A percentile compares a stretch with the other conserved stretches of the same genome.
These are phyloP conservation scores for Leccinum rimulosum DNA, from an alignment of 768 basidiomycete genomes.

Conservation along the genomic window DNA sequence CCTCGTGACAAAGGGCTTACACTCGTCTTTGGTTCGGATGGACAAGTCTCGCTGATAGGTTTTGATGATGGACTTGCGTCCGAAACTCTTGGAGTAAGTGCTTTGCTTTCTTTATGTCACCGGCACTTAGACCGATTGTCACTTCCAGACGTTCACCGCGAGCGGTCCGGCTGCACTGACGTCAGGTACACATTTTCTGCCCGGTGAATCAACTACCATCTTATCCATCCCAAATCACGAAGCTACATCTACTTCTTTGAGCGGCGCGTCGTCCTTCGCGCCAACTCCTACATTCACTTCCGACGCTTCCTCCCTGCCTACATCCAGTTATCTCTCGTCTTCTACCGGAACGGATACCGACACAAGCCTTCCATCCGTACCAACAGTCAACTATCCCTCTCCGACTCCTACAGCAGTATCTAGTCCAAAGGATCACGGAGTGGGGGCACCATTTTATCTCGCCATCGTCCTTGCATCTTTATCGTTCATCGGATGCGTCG, in stretches of 20 bases:
- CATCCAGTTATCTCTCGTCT: slow-evolving; percentile 9
- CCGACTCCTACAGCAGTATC: slow-evolving; percentile 24
- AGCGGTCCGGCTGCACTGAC: slow-evolving; percentile 1
- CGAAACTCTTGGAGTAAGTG: not conserved
- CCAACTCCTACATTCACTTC: slow-evolving; percentile 1
- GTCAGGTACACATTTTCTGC: slow-evolving; percentile 1
- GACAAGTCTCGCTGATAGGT: slow-evolving; percentile 29
- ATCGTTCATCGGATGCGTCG: slow-evolving; percentile 42
- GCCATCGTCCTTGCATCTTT: slow-evolving; percentile 49
- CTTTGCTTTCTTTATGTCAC: slow-evolving; percentile 5
- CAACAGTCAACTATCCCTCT: slow-evolving; percentile 21
- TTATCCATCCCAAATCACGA: slow-evolving; percentile 19
- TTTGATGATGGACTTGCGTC: slow-evolving; percentile 7
- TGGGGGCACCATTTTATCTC: slow-evolving; percentile 45
- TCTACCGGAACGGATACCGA: slow-evolving; percentile 15
- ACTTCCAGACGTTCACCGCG: slow-evolving; percentile 7
- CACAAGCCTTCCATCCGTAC: slow-evolving; percentile 22
- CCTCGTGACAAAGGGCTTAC: slow-evolving; percentile 21
- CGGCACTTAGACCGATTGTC: not conserved
- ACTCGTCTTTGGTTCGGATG: slow-evolving; percentile 27
- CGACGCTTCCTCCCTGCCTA: not conserved
- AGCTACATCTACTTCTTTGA: slow-evolving; percentile 15
- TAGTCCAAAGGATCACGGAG: slow-evolving; percentile 19
- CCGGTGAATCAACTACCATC: not conserved
- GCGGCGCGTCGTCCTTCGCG: slow-evolving; percentile 1